Base-by-base conservation (phyloP, 2,329 filamentous ascomycete genomes). In the Ceratocystis diversiconidia region DNA sequence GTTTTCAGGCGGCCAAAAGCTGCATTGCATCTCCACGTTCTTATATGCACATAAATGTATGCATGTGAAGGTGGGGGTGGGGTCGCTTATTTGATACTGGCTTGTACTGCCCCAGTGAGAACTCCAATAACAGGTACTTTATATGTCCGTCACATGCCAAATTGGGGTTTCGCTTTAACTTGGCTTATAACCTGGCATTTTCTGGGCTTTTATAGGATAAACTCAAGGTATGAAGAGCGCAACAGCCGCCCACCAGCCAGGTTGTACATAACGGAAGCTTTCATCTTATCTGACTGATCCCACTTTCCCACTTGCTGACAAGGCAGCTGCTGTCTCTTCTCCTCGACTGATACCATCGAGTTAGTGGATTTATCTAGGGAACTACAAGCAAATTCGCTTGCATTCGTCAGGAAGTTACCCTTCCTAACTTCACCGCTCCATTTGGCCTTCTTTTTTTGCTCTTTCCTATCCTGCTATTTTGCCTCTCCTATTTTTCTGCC, bases 401-500 rank as follows among this genome's bases (percentile, higher is more conserved):
- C 30, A 7, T 32, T 32, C 10, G 3, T 41, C 36, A 41, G 36
- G 36, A 41, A 41, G 36, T 41, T 41, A 41, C 36, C 36, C n/a
- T 19, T 48, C 15, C n/a, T 10, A n/a, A 48, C 46, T 25, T 52
- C 48, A 52, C 48, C 22, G 22, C 55, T 36, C 48, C 48, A 25
- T 30, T 36, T 19, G 15, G 28, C 7, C 15, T 32, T 36, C 55
- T 30, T 59, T 17, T 25, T 36, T 59, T 36, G 25, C 55, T 25
- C n/a, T 28, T 28, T 25, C 25, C 52, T 25, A 25, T 55, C 17
- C 50, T 25, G 17, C 30, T 25, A 25, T 28, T 30, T 59, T 59
- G 28, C 28, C 28, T 59, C 55, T 59, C 55, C 55, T 59, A 5
- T 52, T 59, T 59, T 59, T 36, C 55, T 59, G 55, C 55, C 55